Base-by-base conservation (phyloP, 257 asterid genomes). In the Misopates orontium region DNA sequence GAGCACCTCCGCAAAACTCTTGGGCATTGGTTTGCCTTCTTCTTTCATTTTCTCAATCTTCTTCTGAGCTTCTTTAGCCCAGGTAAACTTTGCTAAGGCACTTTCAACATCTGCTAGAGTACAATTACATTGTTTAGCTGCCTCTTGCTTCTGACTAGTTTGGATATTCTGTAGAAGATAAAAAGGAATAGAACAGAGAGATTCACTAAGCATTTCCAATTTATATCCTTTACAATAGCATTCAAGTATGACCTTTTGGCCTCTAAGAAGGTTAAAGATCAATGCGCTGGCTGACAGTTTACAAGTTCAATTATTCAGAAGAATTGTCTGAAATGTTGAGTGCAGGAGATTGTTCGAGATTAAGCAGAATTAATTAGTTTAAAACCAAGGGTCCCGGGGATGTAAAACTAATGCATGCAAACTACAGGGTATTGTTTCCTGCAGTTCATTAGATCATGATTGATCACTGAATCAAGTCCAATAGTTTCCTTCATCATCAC, bases 21-120 rank as follows among this genome's bases (percentile, higher is more conserved):
- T 92, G 14, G 98, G 98, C 79, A 89, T 69, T 45, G 96, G 97
- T 72, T 92, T 91, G 62, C 98, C 96, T 62, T 91, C 95, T 52
- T 73, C 84, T 69, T 91, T 73, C 51, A 91, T 78, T 83, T 82
- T 78, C 72, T 80, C 90, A 55, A 86, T 19, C 83, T 88, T 91
- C 52, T 31, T 52, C 65, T 91, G 91, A 32, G 98, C 98, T 68
- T 75, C 80, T 80, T 86, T 91, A 20, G 95, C 96, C 98, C 98
- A 91, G 51, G 91, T 83, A 75, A 83, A 91, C 79, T 86, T 91
- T 32, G 98, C 75, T 57, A 91, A 64, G 45, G 87, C 70, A 73
- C 64, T 84, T 68, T 91, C 96, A 58, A 91, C 87, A 13, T 88
- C 98, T 51, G 76, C 67, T 53, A 91, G 44, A 2, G 96, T 86